phyloP scores from a whole-genome alignment of 2,329 filamentous ascomycete genomes.

The Orbilia javanica region DNA sequence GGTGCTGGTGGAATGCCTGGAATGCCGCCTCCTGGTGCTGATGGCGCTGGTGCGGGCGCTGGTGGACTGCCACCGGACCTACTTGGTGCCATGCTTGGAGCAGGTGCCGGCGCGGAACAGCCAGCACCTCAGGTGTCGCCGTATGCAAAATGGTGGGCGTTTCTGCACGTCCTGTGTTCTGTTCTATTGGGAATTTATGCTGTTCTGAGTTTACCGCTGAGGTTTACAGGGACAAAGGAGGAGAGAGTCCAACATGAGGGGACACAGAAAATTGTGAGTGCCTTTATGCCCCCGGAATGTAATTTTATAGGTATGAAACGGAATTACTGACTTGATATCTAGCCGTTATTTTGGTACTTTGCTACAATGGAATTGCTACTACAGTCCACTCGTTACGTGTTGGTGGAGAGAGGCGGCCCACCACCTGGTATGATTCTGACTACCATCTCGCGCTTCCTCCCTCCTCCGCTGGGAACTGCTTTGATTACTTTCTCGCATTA shows the following conservation, averaged over 20 bases:
- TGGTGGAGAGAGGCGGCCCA: constrained; percentile 71
- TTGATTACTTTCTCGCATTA: constrained; percentile 62
- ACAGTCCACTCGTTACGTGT: constrained; percentile 77
- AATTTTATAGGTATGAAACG: not conserved
- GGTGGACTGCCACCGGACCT: constrained; percentile 57
- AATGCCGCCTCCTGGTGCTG: constrained; percentile 63
- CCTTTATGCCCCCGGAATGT: not conserved
- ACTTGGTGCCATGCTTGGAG: constrained; percentile 63
- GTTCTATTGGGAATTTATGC: constrained; percentile 60
- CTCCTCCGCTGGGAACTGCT: constrained; percentile 69
- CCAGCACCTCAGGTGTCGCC: constrained; percentile 36
- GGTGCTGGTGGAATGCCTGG: constrained; percentile 63
- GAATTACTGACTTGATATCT: constrained; percentile 4
- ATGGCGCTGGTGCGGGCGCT: constrained; percentile 62
- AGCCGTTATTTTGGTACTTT: constrained; percentile 82
- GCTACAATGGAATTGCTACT: constrained; percentile 80
- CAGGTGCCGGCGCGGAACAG: constrained; percentile 30
- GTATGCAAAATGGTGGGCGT: constrained; percentile 60
- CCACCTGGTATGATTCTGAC: constrained; percentile 75
- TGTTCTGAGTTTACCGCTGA: constrained; percentile 50
- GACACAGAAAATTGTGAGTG: constrained; percentile 39
- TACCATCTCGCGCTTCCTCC: constrained; percentile 75
- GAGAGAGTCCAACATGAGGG: constrained; percentile 55
- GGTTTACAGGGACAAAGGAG: constrained; percentile 59
- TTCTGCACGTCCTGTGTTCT: constrained; percentile 60